Base-by-base conservation (phyloP, 345 rosid species). In the Euphorbia pulcherrima region DNA sequence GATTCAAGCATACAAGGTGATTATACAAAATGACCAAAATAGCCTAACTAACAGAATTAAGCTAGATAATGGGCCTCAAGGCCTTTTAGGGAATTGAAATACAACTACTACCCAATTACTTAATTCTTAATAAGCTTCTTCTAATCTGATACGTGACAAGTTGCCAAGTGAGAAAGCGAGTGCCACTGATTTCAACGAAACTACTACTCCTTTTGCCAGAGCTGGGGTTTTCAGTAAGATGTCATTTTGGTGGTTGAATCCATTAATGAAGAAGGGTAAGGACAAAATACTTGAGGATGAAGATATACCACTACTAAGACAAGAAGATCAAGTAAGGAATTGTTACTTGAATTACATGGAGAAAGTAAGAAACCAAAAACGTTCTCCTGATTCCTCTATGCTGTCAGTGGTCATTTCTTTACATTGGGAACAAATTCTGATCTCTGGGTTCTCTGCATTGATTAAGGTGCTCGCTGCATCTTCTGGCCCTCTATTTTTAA, bases 291-390 rank as follows among this genome's bases (percentile, higher is more conserved):
- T 44, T 44, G 50, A 44, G 50, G 50, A 14, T 44, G 50, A 44
- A 6, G 50, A 44, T 11, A 44, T 44, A 44, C 50, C 50, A 50
- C 24, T 50, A 14, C 60, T 81, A 51, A 67, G 84, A 62, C 41
- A 17, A 24, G 76, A 53, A 30, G 85, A 78, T 46, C 75, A 23
- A 61, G 88, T 81, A 11, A 24, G 59, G 60, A 71, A 82, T 24
- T 84, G 87, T 68, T 81, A 81, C 81, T 68, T 65, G 1, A 62
- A 65, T 39, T 79, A 65, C 33, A 67, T 52, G 66, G 77, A 76
- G 63, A 62, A 62, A 56, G 70, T 75, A 65, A 58, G 41, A 18
- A 79, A 66, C 70, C 70, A 64, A 17, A 72, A 74, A 41, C 13
- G 11, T 12, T 44, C 75, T 17, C 44, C 74, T 18, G 55, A 69